Conservation (phyloP, 2,329 filamentous ascomycete species). For the Grosmannia clavigera region DNA sequence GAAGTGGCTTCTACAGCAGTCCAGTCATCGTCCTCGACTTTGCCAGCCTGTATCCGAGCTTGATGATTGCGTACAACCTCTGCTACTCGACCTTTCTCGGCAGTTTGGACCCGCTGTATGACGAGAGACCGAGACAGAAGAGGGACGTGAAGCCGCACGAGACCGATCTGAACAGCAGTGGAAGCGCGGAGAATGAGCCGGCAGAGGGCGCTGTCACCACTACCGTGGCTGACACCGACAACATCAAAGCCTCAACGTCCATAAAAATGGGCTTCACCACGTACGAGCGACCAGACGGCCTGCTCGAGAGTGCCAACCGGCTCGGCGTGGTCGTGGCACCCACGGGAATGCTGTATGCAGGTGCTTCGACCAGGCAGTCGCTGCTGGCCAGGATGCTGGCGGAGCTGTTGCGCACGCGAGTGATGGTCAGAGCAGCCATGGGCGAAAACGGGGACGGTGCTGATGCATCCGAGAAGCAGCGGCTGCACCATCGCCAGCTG, state of each 20-base stretch:
- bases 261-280: constrained; percentile 94
- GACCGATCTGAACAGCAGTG: not conserved
- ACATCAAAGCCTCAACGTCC: constrained; percentile 12
- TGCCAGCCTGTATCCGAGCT: constrained; percentile 87
- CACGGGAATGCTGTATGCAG: constrained; percentile 94
- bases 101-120: constrained; percentile 38
- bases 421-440: constrained; percentile 98
- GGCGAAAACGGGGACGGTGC: constrained; percentile 22
- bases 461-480: constrained; percentile 60
- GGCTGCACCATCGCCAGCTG: constrained; percentile 80
- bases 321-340: constrained; percentile 84
- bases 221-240: no score
- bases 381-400: constrained; percentile 91
- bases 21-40: constrained; percentile 89
- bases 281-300: constrained; percentile 62
- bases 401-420: constrained; percentile 87
- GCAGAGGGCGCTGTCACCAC: no score
- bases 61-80: constrained; percentile 99
- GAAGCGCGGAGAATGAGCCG: not conserved
- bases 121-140: not conserved
- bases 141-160: not conserved
- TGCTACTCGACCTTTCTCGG: constrained; percentile 96
- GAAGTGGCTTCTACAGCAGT: constrained; percentile 85
- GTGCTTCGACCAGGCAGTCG: constrained; percentile 74
- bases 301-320: constrained; percentile 64